Percentiles rank a stretch among this genome's conserved stretches.
Evolutionary conservation across 352 stramenopile genomes (phyloP).

Genomic region (Phytophthora rubi): DNA sequence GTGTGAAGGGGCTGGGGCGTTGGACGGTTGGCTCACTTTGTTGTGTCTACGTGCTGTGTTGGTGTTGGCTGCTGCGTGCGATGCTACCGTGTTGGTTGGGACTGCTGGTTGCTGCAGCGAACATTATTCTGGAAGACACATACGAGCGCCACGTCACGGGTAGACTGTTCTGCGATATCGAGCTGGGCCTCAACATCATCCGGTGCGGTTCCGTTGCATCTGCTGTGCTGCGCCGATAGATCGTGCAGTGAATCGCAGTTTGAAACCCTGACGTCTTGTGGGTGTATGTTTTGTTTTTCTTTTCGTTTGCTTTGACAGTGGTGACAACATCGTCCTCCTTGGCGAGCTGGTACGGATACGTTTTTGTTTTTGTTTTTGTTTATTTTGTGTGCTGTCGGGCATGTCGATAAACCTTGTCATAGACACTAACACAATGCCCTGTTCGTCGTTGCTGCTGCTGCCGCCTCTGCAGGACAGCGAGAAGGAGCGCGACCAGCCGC

Average conservation of each 20-base stretch:
- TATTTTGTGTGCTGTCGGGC: neutral
- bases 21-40: constrained; percentile 7
- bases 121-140: constrained; percentile 97
- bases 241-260: neutral
- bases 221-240: neutral
- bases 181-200: constrained; percentile 97
- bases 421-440: neutral
- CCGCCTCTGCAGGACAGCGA: constrained; percentile 61
- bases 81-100: neutral
- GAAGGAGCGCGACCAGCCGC: constrained; percentile 83
- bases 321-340: constrained; percentile 89
- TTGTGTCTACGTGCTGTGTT: constrained; percentile 6
- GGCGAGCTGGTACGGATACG: constrained; percentile 71
- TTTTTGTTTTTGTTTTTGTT: neutral
- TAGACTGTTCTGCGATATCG: constrained; percentile 94
- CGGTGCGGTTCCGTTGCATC: constrained; percentile 44
- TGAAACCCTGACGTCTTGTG: constrained; percentile 7
- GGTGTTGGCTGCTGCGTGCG: neutral
- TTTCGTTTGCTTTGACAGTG: constrained; percentile 40
- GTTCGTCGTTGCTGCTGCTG: neutral
- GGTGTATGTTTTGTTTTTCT: neutral
- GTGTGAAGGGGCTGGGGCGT: neutral
- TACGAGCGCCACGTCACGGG: constrained; percentile 90
- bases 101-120: constrained; percentile 59
- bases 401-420: neutral